Evolutionary conservation across 768 basidiomycete species (phyloP).

Genomic region (Kwoniella newhampshirensis): DNA sequence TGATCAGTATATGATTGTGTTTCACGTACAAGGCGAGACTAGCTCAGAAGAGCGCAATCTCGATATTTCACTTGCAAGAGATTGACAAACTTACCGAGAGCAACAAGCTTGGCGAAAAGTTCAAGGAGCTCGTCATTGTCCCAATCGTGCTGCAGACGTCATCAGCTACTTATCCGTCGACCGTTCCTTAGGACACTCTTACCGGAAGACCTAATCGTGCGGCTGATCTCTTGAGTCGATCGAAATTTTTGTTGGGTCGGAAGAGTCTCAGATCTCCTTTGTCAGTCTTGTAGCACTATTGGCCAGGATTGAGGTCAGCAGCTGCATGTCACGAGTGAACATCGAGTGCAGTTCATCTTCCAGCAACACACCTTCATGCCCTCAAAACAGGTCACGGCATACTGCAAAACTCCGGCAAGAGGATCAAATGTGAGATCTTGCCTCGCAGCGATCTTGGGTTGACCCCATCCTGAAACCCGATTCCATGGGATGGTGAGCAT

Average conservation of each 20-base stretch:
- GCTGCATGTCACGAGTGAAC: too few relatives aligned
- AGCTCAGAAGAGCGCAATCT: too few relatives aligned
- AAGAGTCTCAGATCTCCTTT: slow-evolving; percentile 76
- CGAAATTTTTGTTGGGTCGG: slow-evolving; percentile 96
- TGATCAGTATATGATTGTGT: not conserved
- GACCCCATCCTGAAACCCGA: slow-evolving; percentile 71
- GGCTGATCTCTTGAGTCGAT: slow-evolving; percentile 71
- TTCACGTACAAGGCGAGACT: too few relatives aligned
- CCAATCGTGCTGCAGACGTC: slow-evolving; percentile 34
- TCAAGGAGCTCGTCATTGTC: slow-evolving; percentile 43
- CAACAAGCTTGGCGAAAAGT: slow-evolving; percentile 42
- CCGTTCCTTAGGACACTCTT: too few relatives aligned
- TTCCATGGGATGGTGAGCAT: slow-evolving; percentile 80
- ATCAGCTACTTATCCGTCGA: too few relatives aligned
- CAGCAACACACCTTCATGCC: slow-evolving; percentile 75
- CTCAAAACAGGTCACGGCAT: slow-evolving; percentile 65
- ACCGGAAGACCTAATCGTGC: slow-evolving; percentile 44
- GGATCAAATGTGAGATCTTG: slow-evolving; percentile 71
- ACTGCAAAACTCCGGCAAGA: slow-evolving; percentile 82
- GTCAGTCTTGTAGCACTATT: slow-evolving; percentile 63
- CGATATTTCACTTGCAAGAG: too few relatives aligned
- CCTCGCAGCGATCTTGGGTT: slow-evolving; percentile 79
- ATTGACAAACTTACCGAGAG: slow-evolving; percentile 33
- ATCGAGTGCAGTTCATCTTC: too few relatives aligned
- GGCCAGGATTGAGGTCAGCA: not conserved